These are phyloP conservation scores for Coniochaeta sp. DNA, from an alignment of 2,329 filamentous ascomycete genomes.

Conservation along the genomic window DNA sequence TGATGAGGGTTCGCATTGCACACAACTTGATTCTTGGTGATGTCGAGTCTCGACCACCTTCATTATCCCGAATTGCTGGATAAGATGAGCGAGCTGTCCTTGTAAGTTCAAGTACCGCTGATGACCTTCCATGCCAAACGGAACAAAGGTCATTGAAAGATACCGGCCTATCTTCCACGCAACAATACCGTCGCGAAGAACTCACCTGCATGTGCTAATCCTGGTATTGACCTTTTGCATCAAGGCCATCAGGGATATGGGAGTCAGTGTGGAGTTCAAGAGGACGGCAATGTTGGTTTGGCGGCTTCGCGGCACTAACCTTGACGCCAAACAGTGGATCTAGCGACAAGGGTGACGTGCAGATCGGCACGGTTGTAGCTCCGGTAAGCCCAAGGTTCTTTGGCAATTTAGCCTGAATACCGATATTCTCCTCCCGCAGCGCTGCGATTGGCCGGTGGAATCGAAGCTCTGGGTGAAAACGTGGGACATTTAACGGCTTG, in stretches of 20 bases:
- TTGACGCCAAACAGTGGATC: background rate
- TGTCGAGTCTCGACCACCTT: background rate
- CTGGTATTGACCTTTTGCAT: background rate
- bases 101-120: background rate
- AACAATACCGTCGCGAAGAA: background rate
- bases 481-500: background rate
- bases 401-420: constrained; percentile 10
- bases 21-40: background rate
- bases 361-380: background rate
- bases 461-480: background rate
- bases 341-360: constrained; percentile 1
- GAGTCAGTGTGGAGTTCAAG: background rate
- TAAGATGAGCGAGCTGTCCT: background rate
- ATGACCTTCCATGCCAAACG: no score
- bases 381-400: background rate
- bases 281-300: background rate
- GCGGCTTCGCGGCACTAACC: background rate
- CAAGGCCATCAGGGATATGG: background rate
- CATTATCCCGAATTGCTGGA: constrained; percentile 13
- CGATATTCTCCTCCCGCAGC: constrained; percentile 2
- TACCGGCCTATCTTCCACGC: no score
- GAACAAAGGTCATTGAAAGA: no score
- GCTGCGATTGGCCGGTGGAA: constrained; percentile 3
- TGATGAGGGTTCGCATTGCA: constrained; percentile 2
- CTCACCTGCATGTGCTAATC: no score